Conservation (phyloP, 2,329 filamentous ascomycete genomes). For the Aspergillus sp. region DNA sequence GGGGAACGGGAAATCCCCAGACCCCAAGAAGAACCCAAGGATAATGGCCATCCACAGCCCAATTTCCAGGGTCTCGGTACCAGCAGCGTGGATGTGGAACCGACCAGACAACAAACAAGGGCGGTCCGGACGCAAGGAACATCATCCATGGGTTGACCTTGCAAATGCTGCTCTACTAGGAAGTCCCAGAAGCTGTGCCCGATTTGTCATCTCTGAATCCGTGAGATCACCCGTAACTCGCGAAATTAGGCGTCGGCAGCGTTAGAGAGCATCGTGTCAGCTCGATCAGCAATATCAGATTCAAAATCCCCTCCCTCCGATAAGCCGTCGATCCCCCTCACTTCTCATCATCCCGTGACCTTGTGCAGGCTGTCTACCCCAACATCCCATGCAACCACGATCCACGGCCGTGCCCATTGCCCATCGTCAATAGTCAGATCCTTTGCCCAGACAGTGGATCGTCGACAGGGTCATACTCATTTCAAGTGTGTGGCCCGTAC, state of each 20-base stretch:
- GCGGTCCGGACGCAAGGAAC: not conserved
- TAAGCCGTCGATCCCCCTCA: conserved; percentile 3
- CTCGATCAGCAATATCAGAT: conserved; percentile 1
- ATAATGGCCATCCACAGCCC: not conserved
- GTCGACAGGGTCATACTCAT: not conserved
- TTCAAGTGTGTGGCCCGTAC: not conserved
- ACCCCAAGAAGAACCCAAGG: not conserved
- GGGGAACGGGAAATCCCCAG: conserved; percentile 1
- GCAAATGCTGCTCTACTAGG: not conserved
- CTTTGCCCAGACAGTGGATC: not conserved
- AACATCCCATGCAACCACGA: not conserved
- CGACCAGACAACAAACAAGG: not conserved
- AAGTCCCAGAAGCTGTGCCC: not conserved
- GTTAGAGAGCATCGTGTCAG: not conserved
- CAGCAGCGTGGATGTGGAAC: not conserved
- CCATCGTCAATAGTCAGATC: not conserved
- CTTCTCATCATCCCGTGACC: not conserved
- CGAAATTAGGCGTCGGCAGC: not conserved
- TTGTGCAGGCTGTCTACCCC: not conserved
- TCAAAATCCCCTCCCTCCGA: not conserved
- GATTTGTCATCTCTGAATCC: not conserved
- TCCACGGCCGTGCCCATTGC: not conserved
- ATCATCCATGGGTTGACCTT: not conserved
- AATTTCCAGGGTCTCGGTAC: not conserved
- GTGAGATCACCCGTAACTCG: not conserved